These are phyloP conservation scores for Rubroshorea leprosula DNA, from an alignment of 345 rosid species.

Conservation along the genomic window DNA sequence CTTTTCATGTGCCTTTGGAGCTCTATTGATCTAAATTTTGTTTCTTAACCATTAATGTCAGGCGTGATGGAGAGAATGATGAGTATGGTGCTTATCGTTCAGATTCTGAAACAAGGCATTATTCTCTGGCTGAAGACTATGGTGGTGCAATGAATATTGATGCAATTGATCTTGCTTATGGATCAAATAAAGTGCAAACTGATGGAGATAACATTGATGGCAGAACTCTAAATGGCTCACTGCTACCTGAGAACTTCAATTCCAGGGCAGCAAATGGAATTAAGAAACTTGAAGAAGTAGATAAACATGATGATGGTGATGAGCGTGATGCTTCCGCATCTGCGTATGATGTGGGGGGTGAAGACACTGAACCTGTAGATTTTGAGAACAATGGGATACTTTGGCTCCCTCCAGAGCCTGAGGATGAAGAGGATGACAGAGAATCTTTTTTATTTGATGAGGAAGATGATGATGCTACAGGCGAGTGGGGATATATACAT, in stretches of 20 bases:
- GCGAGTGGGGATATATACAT: slow-evolving; percentile 73
- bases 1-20: slow-evolving; percentile 9
- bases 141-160: slow-evolving; percentile 40
- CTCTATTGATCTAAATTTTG: slow-evolving; percentile 4
- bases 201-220: slow-evolving; percentile 40
- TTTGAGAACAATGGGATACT: slow-evolving; percentile 78
- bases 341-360: slow-evolving; percentile 39
- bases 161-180: slow-evolving; percentile 38
- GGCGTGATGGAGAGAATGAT: slow-evolving; percentile 89
- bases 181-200: slow-evolving; percentile 40
- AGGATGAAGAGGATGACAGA: slow-evolving; percentile 88
- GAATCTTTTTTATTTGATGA: slow-evolving; percentile 70
- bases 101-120: slow-evolving; percentile 50
- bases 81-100: slow-evolving; percentile 52
- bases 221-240: slow-evolving; percentile 34
- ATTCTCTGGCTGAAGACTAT: slow-evolving; percentile 44
- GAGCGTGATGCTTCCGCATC: slow-evolving; percentile 45
- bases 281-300: slow-evolving; percentile 29
- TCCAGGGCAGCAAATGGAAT: slow-evolving; percentile 32
- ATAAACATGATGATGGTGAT: slow-evolving; percentile 32
- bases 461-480: slow-evolving; percentile 54
- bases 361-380: slow-evolving; percentile 64
- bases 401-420: slow-evolving; percentile 95
- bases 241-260: slow-evolving; percentile 38
- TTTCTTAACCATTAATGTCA: slow-evolving; percentile 25